Evolutionary conservation across 148 eudicot species (phyloP), one percentile per base, ranked within the genome.

Genomic region (Cornus kousa): DNA sequence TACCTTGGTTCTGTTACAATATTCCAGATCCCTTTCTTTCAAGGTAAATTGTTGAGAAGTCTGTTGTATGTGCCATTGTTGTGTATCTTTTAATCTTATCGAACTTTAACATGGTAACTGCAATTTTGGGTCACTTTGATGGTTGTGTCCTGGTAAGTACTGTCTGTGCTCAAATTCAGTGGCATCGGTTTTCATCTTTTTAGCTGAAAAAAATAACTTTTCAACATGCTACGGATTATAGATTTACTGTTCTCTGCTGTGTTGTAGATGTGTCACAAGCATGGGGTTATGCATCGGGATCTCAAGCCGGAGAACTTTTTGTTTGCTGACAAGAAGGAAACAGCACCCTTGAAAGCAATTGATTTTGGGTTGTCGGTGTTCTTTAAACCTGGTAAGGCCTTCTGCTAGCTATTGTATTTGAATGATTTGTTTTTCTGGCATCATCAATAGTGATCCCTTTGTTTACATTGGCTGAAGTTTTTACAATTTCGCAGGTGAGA

Each of bases 281-380:
- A 89, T 65, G 92, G 92, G 39, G 92, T 89, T 64, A 89, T 89
- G 88, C 92, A 89, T 39, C 86, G 92, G 59, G 92, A 89, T 80
- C 92, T 89, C 67, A 89, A 89, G 71, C 92, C 92, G 7, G 92
- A 89, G 75, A 89, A 89, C 80, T 89, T 89, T 67, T 74, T 89
- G 62, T 89, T 85, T 66, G 89, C 78, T 32, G 81, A 89, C 71
- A 89, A 80, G 73, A 89, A 89, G 76, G 92, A 89, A 81, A 87
- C 90, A 48, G 83, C 90, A 48, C 82, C 90, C 9, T 81, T 89
- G 50, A 89, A 87, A 76, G 86, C 89, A 33, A 89, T 89, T 48
- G 92, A 89, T 80, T 89, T 89, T 74, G 92, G 92, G 72, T 74
- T 89, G 13, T 89, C 92, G 3, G 90, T 89, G 55, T 87, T 86